These are phyloP conservation scores for Pseudocercospora macadamiae DNA, from an alignment of 2,329 filamentous ascomycete genomes.

Conservation along the genomic window DNA sequence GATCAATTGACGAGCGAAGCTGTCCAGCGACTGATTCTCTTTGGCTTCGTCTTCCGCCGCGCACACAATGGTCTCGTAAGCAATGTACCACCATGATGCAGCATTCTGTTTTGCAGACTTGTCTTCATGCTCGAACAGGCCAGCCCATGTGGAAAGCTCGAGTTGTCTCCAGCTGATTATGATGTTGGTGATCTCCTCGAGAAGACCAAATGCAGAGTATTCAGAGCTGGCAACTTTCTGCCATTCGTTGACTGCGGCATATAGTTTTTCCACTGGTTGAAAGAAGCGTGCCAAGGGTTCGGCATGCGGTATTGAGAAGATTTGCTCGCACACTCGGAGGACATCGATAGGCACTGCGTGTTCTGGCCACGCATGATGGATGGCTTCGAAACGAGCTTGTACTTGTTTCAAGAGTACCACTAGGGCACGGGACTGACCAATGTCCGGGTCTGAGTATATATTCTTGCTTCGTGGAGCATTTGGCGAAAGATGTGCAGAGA, in stretches of 20 bases:
- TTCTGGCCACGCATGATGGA: conserved; percentile 66
- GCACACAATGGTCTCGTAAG: conserved; percentile 85
- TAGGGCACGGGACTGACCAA: conserved; percentile 73
- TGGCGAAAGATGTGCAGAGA: conserved; percentile 3
- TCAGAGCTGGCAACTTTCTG: conserved; percentile 86
- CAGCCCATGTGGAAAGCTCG: conserved; percentile 89
- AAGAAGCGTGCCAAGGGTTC: conserved; percentile 87
- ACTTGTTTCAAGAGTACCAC: conserved; percentile 70
- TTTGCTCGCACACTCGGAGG: conserved; percentile 70
- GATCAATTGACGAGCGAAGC: conserved; percentile 71
- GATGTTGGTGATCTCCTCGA: conserved; percentile 76
- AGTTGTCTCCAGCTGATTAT: conserved; percentile 89
- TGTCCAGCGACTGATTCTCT: conserved; percentile 49
- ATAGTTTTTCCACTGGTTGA: conserved; percentile 83
- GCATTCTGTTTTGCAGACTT: conserved; percentile 76
- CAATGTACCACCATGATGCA: conserved; percentile 93
- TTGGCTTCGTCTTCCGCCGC: conserved; percentile 38
- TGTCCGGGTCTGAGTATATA: conserved; percentile 84
- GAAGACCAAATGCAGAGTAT: conserved; percentile 69
- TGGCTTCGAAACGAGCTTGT: conserved; percentile 70
- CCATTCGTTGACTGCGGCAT: conserved; percentile 88
- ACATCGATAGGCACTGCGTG: conserved; percentile 83
- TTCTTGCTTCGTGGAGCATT: conserved; percentile 50
- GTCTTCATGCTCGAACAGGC: conserved; percentile 81
- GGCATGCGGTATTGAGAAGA: conserved; percentile 74